Evolutionary conservation across 768 basidiomycete genomes (phyloP).

Genomic region (Mycena floridula): DNA sequence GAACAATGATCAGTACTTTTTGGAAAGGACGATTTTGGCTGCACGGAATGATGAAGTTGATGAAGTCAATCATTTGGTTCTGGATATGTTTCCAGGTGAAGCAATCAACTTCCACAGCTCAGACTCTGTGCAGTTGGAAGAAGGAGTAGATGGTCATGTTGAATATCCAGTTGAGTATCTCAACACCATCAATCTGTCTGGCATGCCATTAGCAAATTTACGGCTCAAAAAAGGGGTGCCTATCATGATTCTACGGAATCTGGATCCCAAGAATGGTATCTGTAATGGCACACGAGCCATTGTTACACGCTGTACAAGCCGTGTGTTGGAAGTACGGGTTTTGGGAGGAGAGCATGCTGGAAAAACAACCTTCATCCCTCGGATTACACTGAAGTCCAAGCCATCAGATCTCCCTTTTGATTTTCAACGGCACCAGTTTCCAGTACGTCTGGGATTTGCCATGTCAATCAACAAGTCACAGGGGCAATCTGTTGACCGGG

Average conservation of each 20-base stretch:
- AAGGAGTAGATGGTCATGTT: slow-evolving; percentile 10
- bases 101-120: slow-evolving; percentile 17
- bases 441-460: slow-evolving; percentile 37
- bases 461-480: no score
- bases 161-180: no score
- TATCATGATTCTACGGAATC: no score
- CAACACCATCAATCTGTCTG: slow-evolving; percentile 16
- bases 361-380: slow-evolving; percentile 29
- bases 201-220: slow-evolving; percentile 20
- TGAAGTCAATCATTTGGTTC: slow-evolving; percentile 21
- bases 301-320: slow-evolving; percentile 14
- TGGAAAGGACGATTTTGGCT: slow-evolving; percentile 27
- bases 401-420: slow-evolving; percentile 20
- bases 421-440: slow-evolving; percentile 32
- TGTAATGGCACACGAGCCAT: no score
- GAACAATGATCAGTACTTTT: slow-evolving; percentile 23
- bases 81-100: slow-evolving; percentile 18
- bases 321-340: slow-evolving; percentile 30
- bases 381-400: slow-evolving; percentile 25
- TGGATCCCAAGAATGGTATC: no score
- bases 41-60: slow-evolving; percentile 27
- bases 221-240: slow-evolving; percentile 22
- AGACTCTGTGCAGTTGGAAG: slow-evolving; percentile 18
- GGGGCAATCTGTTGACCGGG: no score
- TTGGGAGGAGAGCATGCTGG: no score